Evolutionary conservation across 148 eudicot species (phyloP).

Genomic region (Spergularia marina): DNA sequence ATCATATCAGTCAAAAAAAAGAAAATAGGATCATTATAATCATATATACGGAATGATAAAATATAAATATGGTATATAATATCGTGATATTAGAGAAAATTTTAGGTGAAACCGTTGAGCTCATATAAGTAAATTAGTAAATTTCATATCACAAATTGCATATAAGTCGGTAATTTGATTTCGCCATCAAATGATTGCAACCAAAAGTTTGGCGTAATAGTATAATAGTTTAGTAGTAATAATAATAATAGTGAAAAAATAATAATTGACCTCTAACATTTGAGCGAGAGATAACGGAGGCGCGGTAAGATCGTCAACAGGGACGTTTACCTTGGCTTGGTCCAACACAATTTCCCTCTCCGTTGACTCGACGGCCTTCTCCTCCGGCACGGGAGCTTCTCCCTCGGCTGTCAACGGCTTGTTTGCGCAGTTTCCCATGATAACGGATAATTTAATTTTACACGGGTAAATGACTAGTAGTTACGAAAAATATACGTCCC

Average conservation of each 20-base stretch:
- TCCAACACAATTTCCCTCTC: neutral
- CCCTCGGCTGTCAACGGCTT: conserved; percentile 11
- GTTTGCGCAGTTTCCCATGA: conserved; percentile 17
- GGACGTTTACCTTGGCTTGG: conserved; percentile 18
- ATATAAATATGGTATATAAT: too few species aligned
- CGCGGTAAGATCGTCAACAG: neutral
- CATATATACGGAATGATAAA: too few species aligned
- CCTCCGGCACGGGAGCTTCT: conserved; percentile 10
- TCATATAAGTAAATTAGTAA: too few species aligned
- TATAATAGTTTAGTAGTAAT: neutral
- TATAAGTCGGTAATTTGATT: too few species aligned
- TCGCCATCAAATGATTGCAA: too few species aligned
- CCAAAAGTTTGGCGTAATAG: neutral
- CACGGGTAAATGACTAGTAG: too few species aligned
- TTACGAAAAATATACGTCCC: neutral
- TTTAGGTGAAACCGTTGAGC: too few species aligned
- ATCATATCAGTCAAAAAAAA: too few species aligned
- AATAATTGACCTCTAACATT: conserved; percentile 29
- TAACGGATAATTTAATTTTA: too few species aligned
- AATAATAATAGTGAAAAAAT: neutral
- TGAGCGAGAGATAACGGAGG: conserved; percentile 28
- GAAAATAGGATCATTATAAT: too few species aligned
- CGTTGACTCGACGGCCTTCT: conserved; percentile 8
- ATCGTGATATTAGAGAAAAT: too few species aligned
- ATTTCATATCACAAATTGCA: too few species aligned